A percentile compares a stretch with the other conserved stretches of the same genome.
phyloP scores from a whole-genome alignment of 176 grass and related monocot genomes.

The Oryza rufipogon region DNA sequence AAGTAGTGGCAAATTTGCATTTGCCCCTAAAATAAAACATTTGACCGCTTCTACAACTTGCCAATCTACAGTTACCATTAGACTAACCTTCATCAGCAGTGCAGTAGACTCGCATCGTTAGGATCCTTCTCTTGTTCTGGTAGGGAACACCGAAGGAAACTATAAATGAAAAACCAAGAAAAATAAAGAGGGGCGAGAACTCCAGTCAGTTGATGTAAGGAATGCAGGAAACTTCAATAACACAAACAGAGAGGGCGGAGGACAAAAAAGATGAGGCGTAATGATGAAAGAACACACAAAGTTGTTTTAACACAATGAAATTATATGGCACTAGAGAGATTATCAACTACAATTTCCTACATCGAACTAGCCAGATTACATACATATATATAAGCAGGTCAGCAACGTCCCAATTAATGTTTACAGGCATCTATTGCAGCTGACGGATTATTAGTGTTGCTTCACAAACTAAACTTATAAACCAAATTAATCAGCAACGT shows the following conservation, averaged over 20 bases:
- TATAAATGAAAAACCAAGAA: constrained; percentile 9
- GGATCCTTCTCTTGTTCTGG: constrained; percentile 23
- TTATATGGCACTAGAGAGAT: background rate
- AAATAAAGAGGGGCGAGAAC: background rate
- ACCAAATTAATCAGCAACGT: background rate
- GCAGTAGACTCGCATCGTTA: constrained; percentile 14
- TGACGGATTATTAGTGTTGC: background rate
- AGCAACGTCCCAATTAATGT: background rate
- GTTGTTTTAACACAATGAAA: background rate
- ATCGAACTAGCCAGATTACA: no score
- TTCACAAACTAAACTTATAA: background rate
- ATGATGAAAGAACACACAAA: background rate
- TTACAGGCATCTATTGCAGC: background rate
- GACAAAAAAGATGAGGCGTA: background rate
- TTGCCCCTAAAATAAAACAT: background rate
- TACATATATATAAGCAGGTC: background rate
- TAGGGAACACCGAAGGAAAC: constrained; percentile 18
- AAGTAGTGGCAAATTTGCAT: no score
- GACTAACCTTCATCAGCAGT: constrained; percentile 42
- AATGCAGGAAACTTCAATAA: background rate
- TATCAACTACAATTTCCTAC: background rate
- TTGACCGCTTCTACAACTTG: background rate
- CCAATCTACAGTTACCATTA: background rate
- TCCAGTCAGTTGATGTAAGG: background rate
- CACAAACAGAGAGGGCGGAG: background rate